Percentiles rank a stretch among this genome's conserved stretches.
These are phyloP conservation scores for Helotiales sp. DNA, from an alignment of 2,329 filamentous ascomycete species.

Conservation along the genomic window DNA sequence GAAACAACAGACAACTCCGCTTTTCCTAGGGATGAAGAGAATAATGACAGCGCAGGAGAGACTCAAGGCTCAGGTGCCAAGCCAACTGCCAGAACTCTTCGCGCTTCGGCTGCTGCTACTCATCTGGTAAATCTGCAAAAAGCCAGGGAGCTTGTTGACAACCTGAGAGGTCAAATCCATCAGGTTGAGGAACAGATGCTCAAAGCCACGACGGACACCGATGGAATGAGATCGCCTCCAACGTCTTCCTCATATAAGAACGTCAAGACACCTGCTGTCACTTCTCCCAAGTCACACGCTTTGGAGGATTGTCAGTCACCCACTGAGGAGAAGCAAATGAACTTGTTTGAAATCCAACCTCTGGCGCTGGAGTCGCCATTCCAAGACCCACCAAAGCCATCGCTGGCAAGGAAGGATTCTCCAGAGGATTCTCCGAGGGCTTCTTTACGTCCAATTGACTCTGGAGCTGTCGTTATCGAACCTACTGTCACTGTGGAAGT, in stretches of 20 bases:
- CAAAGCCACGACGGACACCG: not conserved
- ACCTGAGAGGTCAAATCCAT: constrained; percentile 11
- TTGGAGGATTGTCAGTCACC: constrained; percentile 1
- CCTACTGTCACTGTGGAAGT: not conserved
- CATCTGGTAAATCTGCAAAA: constrained; percentile 17
- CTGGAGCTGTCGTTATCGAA: not conserved
- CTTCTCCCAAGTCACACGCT: not conserved
- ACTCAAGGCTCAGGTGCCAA: not conserved
- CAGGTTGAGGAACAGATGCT: constrained; percentile 12
- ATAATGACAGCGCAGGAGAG: not conserved
- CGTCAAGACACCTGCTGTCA: not conserved
- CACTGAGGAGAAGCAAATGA: not conserved
- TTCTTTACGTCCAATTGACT: not conserved
- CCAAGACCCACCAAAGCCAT: not conserved
- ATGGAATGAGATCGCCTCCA: not conserved
- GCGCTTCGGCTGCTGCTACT: not conserved
- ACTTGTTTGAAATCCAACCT: not conserved
- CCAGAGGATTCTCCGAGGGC: not conserved
- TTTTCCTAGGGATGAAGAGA: too few species aligned
- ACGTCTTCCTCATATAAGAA: not conserved
- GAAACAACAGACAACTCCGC: too few species aligned
- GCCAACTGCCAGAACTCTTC: not conserved
- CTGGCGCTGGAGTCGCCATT: not conserved
- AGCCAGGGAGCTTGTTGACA: constrained; percentile 20
- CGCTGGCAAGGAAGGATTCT: not conserved